Evolutionary conservation across 1,284 basidiomycete genomes (phyloP).

Genomic region (Moniliophthora roreri): DNA sequence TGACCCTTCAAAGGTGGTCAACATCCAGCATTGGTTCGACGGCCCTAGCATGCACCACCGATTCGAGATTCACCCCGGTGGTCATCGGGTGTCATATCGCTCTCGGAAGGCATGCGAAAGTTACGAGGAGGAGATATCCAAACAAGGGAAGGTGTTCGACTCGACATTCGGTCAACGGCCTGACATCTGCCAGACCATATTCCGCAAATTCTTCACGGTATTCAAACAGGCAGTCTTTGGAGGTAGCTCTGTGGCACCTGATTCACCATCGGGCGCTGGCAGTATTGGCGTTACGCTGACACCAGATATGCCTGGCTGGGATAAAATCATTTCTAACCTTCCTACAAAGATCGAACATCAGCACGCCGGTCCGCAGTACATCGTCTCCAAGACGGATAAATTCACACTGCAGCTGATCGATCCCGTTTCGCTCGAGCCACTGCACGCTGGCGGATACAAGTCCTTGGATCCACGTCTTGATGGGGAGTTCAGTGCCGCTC

Average conservation of each 20-base stretch:
- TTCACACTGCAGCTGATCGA: conserved; percentile 28
- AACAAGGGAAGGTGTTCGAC: conserved; percentile 13
- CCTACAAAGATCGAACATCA: background rate
- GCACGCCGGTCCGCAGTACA: conserved; percentile 23
- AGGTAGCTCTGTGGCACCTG: background rate
- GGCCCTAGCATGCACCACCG: conserved; percentile 24
- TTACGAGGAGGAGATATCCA: conserved; percentile 16
- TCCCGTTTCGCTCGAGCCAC: conserved; percentile 33
- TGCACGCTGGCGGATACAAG: conserved; percentile 25
- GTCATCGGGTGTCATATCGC: conserved; percentile 20
- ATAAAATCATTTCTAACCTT: background rate
- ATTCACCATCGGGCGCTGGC: conserved; percentile 10
- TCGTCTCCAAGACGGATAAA: conserved; percentile 33
- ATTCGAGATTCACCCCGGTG: conserved; percentile 22
- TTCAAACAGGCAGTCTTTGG: conserved; percentile 16
- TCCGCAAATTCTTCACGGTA: conserved; percentile 25
- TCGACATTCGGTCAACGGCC: conserved; percentile 20
- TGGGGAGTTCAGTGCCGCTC: conserved; percentile 33
- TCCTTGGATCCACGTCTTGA: conserved; percentile 30
- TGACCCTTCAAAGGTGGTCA: conserved; percentile 13
- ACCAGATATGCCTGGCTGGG: conserved; percentile 23
- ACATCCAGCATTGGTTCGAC: conserved; percentile 27
- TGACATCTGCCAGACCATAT: conserved; percentile 25
- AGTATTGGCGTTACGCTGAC: conserved; percentile 23
- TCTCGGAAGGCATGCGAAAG: conserved; percentile 18